Base-by-base conservation (phyloP, 768 basidiomycete species). In the Amanita jacksonii region DNA sequence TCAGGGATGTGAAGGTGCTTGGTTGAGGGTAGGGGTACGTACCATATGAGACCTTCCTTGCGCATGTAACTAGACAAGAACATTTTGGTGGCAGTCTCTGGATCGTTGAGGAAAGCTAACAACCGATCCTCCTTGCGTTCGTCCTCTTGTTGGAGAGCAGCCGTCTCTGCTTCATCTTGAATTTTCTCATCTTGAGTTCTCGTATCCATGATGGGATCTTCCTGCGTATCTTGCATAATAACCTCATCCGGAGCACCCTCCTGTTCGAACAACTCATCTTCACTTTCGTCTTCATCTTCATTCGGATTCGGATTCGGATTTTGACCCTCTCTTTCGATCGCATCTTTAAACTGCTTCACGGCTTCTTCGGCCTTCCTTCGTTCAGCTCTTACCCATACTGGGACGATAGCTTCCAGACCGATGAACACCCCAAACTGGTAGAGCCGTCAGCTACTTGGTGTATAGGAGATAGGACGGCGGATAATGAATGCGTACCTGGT, bases 61-160 rank as follows among this genome's bases (percentile, higher is more conserved):
- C 75, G 68, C 62, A 78, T 80, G 51, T 76, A 73, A 4, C 81
- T 81, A 0, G 83, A 81, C 47, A 89, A 64, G 59, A 86, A 89
- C 15, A 85, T 67, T 44, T 67, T 75, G 42, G 81, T 61, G 23
- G 66, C 59, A 7, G 56, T 58, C 50, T 77, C 81, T 0, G 86
- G 82, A 44, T 84, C 68, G 30, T 69, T 60, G 46, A 89, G 60
- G 57, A 89, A 89, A 3, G 58, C 49, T 0, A 65, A 53, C 41
- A 78, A 60, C 20, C 64, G 63, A 16, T 71, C 67, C 22, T 73
- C 73, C 38, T 66, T 67, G 12, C 55, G 47, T 3, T 62, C 62
- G 27, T 62, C 61, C 33, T 64, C 60, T 16, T 60, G 58, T 8
- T 61, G 62, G 25, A 66, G 52, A 23, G 72, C 64, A 8, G 57